Percentiles rank a stretch among this genome's conserved stretches.
phyloP scores from a whole-genome alignment of 1,139 yeast genomes.

The Suhomyces chickasaworum region DNA sequence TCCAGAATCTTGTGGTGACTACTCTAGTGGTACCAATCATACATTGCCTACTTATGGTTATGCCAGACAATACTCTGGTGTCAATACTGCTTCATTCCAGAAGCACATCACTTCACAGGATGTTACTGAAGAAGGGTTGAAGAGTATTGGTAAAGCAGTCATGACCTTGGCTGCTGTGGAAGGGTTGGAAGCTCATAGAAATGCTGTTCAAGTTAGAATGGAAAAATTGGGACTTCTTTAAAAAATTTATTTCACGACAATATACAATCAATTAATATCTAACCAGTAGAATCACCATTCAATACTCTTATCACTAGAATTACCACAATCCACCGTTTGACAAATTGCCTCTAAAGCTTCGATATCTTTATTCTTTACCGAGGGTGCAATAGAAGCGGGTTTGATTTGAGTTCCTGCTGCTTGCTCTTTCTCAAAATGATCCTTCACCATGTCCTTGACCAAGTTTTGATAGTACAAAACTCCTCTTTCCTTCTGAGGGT shows the following conservation, averaged over 20 bases:
- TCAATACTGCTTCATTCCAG: slow-evolving; percentile 92
- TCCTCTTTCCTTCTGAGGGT: slow-evolving; percentile 60
- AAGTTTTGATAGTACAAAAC: slow-evolving; percentile 58
- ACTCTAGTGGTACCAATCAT: slow-evolving; percentile 96
- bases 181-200: slow-evolving; percentile 95
- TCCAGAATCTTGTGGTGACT: slow-evolving; percentile 98
- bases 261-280: not conserved
- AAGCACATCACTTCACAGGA: slow-evolving; percentile 94
- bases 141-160: slow-evolving; percentile 89
- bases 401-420: slow-evolving; percentile 47
- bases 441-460: slow-evolving; percentile 60
- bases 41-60: slow-evolving; percentile 98
- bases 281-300: slow-evolving; percentile 4
- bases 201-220: slow-evolving; percentile 93
- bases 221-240: slow-evolving; percentile 60
- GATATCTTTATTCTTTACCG: slow-evolving; percentile 41
- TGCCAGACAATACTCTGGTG: slow-evolving; percentile 97
- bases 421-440: slow-evolving; percentile 50
- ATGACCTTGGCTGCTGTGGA: slow-evolving; percentile 97
- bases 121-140: slow-evolving; percentile 80
- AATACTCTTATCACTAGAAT: not conserved
- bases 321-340: slow-evolving; percentile 48
- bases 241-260: not conserved
- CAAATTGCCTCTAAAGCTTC: slow-evolving; percentile 54
- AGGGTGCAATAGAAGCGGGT: slow-evolving; percentile 52